A percentile compares a stretch with the other conserved stretches of the same genome.
These are phyloP conservation scores for Hypoxylon lienhwacheense DNA, from an alignment of 495 filamentous ascomycete species.

Conservation along the genomic window DNA sequence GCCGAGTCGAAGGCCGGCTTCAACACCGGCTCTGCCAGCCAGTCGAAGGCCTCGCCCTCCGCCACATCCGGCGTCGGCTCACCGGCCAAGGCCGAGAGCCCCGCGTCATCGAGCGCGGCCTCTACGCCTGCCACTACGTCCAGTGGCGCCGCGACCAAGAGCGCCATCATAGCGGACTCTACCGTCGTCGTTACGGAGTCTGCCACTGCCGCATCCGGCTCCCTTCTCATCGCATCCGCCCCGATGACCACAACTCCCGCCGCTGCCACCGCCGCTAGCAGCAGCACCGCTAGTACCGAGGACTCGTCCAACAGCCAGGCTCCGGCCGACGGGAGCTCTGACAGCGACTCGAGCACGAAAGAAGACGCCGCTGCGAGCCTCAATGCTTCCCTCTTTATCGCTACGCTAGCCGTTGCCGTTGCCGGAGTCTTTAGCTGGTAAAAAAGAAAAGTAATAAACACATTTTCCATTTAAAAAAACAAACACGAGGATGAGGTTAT, in stretches of 20 bases:
- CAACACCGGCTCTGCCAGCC: slow-evolving; percentile 11
- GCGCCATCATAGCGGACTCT: slow-evolving; percentile 11
- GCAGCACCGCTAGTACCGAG: slow-evolving; percentile 5
- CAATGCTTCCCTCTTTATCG: slow-evolving; percentile 31
- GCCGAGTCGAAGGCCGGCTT: slow-evolving; percentile 33
- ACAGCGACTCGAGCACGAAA: slow-evolving; percentile 2
- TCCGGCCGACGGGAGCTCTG: slow-evolving; percentile 12
- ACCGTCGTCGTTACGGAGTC: slow-evolving; percentile 14
- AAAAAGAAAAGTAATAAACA: too few species aligned
- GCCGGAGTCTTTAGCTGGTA: slow-evolving; percentile 34
- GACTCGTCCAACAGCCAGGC: slow-evolving; percentile 5
- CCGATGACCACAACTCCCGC: slow-evolving; percentile 10
- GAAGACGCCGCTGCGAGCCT: slow-evolving; percentile 10
- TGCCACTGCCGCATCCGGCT: slow-evolving; percentile 11
- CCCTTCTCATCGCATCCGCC: slow-evolving; percentile 22
- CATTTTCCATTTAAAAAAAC: too few species aligned
- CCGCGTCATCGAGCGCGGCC: neutral
- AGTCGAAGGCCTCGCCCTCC: slow-evolving; percentile 2
- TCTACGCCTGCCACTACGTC: neutral
- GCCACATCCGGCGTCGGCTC: slow-evolving; percentile 10
- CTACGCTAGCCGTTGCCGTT: slow-evolving; percentile 29
- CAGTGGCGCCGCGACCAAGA: slow-evolving; percentile 12
- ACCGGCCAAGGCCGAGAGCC: slow-evolving; percentile 12
- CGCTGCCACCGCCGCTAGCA: neutral
- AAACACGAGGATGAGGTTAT: too few species aligned